Evolutionary conservation across 1,284 basidiomycete genomes (phyloP), one percentile per base, ranked within the genome.

Genomic region (Baeospora myosura): DNA sequence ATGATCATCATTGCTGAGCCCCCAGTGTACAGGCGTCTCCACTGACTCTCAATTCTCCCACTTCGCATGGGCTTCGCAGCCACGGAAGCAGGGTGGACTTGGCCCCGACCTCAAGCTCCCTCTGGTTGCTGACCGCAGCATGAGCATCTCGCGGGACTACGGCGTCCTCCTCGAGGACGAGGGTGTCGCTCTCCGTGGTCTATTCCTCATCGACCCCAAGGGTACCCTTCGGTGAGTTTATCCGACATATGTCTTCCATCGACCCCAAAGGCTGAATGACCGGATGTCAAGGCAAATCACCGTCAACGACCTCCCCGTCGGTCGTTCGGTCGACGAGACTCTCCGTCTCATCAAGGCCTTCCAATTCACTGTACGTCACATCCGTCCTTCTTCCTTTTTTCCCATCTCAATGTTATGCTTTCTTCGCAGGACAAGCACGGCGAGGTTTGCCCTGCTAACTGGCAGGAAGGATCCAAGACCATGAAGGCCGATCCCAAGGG

Each of bases 1-100:
- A 36, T 41, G 38, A 18, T 26, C 12, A 39, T 34, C 38, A 44
- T n/a, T 45, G n/a, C n/a, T n/a, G n/a, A n/a, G n/a, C n/a, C n/a
- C n/a, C n/a, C n/a, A n/a, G n/a, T n/a, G n/a, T 40, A 17, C 49
- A 83, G 82, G 71, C 35, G 68, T 81, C 53, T 93, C 90, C 20
- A 92, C 88, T 45, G 90, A 94, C 65, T 92, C 88, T 7, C 76
- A 90, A 57, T 93, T 78, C 70, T 81, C 86, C 32, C 90, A 93
- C 66, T 76, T 90, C 49, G 88, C 89, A 2, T 94, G 90, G 90
- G 74, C 87, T 12, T 74, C 77, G 48, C 81, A 85, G 52, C 69
- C 82, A 28, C 81, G 87, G 60, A 82, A 81, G 61, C 74, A 86
- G 56, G 91, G 90, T 42, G 90, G 90, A 45, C 79, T 94, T 39